A percentile compares a stretch with the other conserved stretches of the same genome.
phyloP scores from a whole-genome alignment of 139 green algal species.

The Penium margaritaceum region DNA sequence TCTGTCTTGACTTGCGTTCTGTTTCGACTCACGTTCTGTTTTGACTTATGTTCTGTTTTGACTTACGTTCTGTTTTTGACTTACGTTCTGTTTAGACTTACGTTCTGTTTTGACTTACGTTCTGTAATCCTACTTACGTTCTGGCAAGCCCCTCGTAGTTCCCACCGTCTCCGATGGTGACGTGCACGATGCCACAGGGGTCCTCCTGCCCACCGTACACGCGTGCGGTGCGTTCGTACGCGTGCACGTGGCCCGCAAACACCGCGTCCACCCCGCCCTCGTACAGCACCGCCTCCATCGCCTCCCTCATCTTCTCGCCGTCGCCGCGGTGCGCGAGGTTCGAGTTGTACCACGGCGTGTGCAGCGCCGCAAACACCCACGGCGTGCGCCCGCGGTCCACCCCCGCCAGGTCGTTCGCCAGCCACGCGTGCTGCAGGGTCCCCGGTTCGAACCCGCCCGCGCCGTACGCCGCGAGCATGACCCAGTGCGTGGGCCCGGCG shows the following conservation, averaged over 20 bases:
- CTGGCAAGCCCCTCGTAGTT: constrained; percentile 67
- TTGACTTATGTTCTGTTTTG: not conserved
- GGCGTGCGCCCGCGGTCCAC: constrained; percentile 64
- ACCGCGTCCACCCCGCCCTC: constrained; percentile 62
- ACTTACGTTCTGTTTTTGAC: not conserved
- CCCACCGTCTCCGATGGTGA: constrained; percentile 70
- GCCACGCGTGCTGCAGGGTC: constrained; percentile 62
- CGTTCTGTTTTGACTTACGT: not conserved
- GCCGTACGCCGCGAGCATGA: constrained; percentile 63
- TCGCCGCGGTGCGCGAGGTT: constrained; percentile 63
- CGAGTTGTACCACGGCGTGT: constrained; percentile 75
- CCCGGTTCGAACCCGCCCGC: constrained; percentile 31
- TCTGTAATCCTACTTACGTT: constrained; percentile 17
- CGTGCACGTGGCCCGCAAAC: constrained; percentile 70
- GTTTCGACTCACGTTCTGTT: not conserved
- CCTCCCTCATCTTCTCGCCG: constrained; percentile 55
- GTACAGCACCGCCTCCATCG: constrained; percentile 61
- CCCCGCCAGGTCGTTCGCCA: constrained; percentile 57
- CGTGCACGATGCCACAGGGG: constrained; percentile 53
- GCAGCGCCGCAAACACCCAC: constrained; percentile 65
- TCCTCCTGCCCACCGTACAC: constrained; percentile 49
- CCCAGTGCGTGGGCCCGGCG: constrained; percentile 53
- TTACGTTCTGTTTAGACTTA: not conserved
- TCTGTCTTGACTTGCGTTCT: not conserved
- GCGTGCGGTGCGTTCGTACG: constrained; percentile 56